Evolutionary conservation across 2,329 filamentous ascomycete species (phyloP), one percentile per base, ranked within the genome.

Genomic region (Orbilia blumenaviensis): DNA sequence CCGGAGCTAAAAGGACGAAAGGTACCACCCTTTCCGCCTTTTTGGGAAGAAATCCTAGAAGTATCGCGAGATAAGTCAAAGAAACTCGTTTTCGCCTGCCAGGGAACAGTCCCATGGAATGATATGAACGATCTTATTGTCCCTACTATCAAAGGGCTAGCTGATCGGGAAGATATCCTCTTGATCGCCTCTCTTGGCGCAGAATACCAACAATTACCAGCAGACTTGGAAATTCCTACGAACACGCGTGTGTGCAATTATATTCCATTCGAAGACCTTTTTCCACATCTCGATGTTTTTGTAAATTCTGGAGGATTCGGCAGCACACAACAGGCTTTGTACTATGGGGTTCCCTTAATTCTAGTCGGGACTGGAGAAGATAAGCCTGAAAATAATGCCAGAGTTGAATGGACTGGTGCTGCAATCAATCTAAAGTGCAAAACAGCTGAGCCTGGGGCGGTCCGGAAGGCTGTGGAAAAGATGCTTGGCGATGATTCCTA

Each of bases 241-340:
- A 87, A 87, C 77, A 81, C 83, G 0, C 81, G 83, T 8, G 82
- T 86, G 2, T 80, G 84, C 21, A 85, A 87, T 78, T 86, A 85
- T 77, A 79, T 87, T 2, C 82, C 85, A 2, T 87, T 86, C 75
- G 85, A 87, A 68, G 80, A 82, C 0, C 71, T 87, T 0, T 81
- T 87, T 0, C 83, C 83, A 0, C 75, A 86, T 74, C 78, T 79
- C 16, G 79, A 81, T 42, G 82, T 85, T 0, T 85, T 87, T 27
- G 81, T 87, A 14, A 83, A 83, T 9, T 87, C 87, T 54, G 86
- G 83, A 9, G 85, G 86, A 2, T 87, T 85, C 66, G 85, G 85
- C 2, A 85, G 84, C 0, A 83, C 86, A 54, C 82, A 83, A 21
- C 85, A 86, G 66, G 83, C 82, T 1, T 79, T 86, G 1, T 81